Base-by-base conservation (phyloP, 768 basidiomycete genomes). In the Mycena galericulata region DNA sequence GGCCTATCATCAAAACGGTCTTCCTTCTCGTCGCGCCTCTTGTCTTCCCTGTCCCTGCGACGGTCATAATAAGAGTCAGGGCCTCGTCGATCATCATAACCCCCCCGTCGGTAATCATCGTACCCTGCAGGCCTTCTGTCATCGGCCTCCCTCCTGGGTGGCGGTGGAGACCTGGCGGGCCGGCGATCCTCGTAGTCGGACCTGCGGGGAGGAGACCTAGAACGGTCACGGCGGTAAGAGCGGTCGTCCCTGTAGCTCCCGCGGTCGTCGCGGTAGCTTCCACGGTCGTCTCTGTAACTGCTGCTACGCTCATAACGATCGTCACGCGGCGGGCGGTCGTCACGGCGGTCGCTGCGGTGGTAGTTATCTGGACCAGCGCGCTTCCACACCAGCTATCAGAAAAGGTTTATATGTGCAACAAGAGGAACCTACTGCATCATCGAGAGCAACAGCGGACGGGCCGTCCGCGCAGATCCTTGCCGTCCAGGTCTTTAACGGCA, bases 71-170 rank as follows among this genome's bases (percentile, higher is more conserved):
- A 90, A 90, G 87, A 88, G 87, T 93, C 91, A 90, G 91, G 91
- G 79, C 83, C 87, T 89, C 88, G 90, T 84, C 88, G 91, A 81
- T 90, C 90, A 89, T 92, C 91, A 89, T 90, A 89, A 76, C 88
- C 89, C 76, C 91, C 92, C 82, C 93, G 90, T 80, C 93, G 90
- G 81, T 89, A 86, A 88, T 93, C 91, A 89, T 94, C 93, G 90
- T 94, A 93, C 90, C 92, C 92, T 90, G 92, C 91, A 89, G 92
- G 88, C 87, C 91, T 91, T 88, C 86, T 89, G 82, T 94, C 92
- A 85, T 94, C 92, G 82, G 34, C 65, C 49, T 94, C 92, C 87
- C 93, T 92, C 87, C 85, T 87, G 67, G 89, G 34, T 36, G 34
- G 86, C 73, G 92, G 70, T 32, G 70, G 70, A 55, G 70, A 71